Evolutionary conservation across 805 yeast species (phyloP), one percentile per base, ranked within the genome.

Genomic region (Schizosaccharomyces japonicus): DNA sequence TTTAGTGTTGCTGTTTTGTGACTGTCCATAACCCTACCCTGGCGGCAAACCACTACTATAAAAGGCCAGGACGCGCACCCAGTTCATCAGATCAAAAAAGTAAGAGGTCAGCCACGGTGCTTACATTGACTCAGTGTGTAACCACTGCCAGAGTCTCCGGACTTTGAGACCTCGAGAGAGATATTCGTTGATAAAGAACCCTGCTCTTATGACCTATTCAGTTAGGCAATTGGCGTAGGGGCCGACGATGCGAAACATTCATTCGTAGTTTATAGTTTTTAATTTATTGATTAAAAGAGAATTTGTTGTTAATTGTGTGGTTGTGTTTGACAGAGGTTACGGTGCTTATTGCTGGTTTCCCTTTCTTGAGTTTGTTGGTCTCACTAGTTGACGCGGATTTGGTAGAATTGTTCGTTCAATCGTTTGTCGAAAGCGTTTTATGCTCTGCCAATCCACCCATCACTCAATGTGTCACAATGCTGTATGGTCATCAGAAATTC

Each of bases 21-120:
- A n/a, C n/a, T n/a, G n/a, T n/a, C n/a, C n/a, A n/a, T 11, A 36
- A 36, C 42, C 42, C 42, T 36, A 36, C 42, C 42, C 42, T 36
- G 23, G 2, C 1, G 27, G 1, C 7, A 33, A 33, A 7, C n/a
- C n/a, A 19, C 13, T 15, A 11, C 6, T 36, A 36, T 36, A 36
- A 19, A 36, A 36, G 13, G 27, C 15, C 25, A 7, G 4, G n/a
- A 27, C 10, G 17, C 26, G 42, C 42, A 19, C 3, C 28, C 10
- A 19, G 25, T 19, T 19, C 23, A 25, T 19, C 23, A 19, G 23
- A 36, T 36, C 42, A 36, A 36, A 36, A 36, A 36, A 13, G 10
- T 36, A 17, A 36, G 42, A 23, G 42, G 42, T 36, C 42, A 36
- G 42, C 42, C 42, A 36, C 42, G 42, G 42, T 36, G 27, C 13